Evolutionary conservation across 805 yeast genomes (phyloP).

Genomic region (Saccharomycopsis fodiens): DNA sequence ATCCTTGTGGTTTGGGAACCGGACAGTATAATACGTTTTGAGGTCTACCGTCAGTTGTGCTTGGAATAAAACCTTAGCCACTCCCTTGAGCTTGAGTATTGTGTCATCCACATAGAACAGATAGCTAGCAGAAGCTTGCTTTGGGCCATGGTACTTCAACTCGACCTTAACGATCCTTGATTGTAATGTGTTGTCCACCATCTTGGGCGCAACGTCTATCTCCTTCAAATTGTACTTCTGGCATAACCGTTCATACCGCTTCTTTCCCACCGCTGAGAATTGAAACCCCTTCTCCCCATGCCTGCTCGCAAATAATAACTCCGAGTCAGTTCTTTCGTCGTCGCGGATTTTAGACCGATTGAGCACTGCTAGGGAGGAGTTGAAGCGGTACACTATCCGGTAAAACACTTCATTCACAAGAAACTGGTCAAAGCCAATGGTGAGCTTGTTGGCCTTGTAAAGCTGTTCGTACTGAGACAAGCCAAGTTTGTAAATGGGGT

Average conservation of each 20-base stretch:
- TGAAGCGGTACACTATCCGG: slow-evolving; percentile 20
- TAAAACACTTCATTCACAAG: slow-evolving; percentile 23
- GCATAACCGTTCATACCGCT: slow-evolving; percentile 22
- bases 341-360: slow-evolving; percentile 49
- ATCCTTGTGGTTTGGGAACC: slow-evolving; percentile 1
- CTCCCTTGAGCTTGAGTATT: slow-evolving; percentile 12
- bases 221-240: slow-evolving; percentile 6
- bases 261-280: slow-evolving; percentile 5
- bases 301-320: slow-evolving; percentile 53
- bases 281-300: slow-evolving; percentile 27
- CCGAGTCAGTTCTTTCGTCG: slow-evolving; percentile 54
- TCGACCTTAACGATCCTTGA: slow-evolving; percentile 1
- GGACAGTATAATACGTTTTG: slow-evolving; percentile 5
- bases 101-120: slow-evolving; percentile 3
- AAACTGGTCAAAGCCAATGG: slow-evolving; percentile 18
- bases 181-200: background rate
- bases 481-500: slow-evolving; percentile 21
- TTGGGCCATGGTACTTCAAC: background rate
- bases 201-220: background rate
- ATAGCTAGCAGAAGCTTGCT: background rate
- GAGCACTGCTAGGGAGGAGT: slow-evolving; percentile 31
- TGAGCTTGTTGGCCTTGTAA: background rate
- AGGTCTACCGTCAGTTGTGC: slow-evolving; percentile 6
- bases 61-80: slow-evolving; percentile 2
- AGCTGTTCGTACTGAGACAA: background rate